phyloP scores from a whole-genome alignment of 148 eudicot species.

The Cornus suecica region DNA sequence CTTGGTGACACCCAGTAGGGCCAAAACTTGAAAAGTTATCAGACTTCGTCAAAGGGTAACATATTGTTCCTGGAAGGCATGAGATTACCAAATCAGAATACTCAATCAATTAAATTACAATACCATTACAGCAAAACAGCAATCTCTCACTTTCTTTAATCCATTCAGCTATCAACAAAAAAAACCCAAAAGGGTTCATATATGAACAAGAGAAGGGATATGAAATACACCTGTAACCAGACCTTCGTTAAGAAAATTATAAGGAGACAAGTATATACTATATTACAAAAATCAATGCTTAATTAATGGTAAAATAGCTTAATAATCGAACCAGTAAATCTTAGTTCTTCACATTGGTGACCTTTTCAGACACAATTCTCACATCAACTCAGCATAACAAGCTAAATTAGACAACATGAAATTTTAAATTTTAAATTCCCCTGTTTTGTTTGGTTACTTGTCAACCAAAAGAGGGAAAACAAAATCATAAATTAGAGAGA shows the following conservation, averaged over 20 bases:
- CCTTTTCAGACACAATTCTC: not conserved
- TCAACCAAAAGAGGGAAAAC: not conserved
- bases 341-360: not conserved
- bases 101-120: not conserved
- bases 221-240: not conserved
- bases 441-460: not conserved
- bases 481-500: not conserved
- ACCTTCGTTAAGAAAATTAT: not conserved
- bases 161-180: not conserved
- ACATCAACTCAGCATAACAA: not conserved
- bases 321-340: not conserved
- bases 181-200: not conserved
- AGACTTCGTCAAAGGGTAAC: not conserved
- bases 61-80: conserved; percentile 2
- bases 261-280: not conserved
- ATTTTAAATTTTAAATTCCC: not conserved
- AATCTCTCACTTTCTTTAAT: not conserved
- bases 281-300: not conserved
- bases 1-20: too few species aligned
- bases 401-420: not conserved
- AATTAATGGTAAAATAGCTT: not conserved
- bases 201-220: not conserved
- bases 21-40: not conserved
- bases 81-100: not conserved
- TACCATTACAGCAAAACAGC: not conserved